Base-by-base conservation (phyloP, 495 filamentous ascomycete genomes). In the Hypoxylon rickii region DNA sequence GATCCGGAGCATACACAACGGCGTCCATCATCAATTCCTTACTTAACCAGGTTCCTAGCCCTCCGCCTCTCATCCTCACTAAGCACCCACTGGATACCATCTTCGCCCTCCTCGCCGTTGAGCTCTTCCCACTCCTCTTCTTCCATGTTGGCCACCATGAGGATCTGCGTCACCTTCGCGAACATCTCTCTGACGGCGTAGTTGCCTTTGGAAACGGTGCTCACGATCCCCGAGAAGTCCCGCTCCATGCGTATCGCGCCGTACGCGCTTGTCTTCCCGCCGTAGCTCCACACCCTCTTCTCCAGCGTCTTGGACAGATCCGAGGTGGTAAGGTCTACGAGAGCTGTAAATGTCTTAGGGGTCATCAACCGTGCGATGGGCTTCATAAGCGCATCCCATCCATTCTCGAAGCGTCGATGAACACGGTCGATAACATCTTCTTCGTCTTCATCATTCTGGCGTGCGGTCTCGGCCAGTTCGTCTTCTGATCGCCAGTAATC, bases 121-220 rank as follows among this genome's bases (percentile, higher is more conserved):
- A 79, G 49, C 70, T 93, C 93, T 42, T 92, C 90, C 90, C 92
- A 96, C 72, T 98, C 95, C 50, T 98, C 94, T 13, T 95, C 92
- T 69, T 98, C 94, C 92, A 97, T 96, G 54, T 92, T 92, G 65
- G 96, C 89, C 3, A 96, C 82, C 73, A 96, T 80, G 40, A 86
- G 84, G 55, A 97, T 89, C 79, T 98, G 92, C 56, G 83, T 78
- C 49, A 89, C 89, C 55, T 84, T 83, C 43, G 79, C 80, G 76
- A 98, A 97, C 11, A 82, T 66, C 65, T 96, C 92, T 10, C 92
- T 75, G 38, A 96, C 81, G 1, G 83, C 82, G 69, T 96, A 98
- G 61, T 83, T 81, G 0, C 89, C 88, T 51, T 82, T 83, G 6
- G 90, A 86, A 1, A 95, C 88, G 2, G 86, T 83, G 19, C 79